These are phyloP conservation scores for Dictyophora rubrovolvata DNA, from an alignment of 768 basidiomycete species.

Conservation along the genomic window DNA sequence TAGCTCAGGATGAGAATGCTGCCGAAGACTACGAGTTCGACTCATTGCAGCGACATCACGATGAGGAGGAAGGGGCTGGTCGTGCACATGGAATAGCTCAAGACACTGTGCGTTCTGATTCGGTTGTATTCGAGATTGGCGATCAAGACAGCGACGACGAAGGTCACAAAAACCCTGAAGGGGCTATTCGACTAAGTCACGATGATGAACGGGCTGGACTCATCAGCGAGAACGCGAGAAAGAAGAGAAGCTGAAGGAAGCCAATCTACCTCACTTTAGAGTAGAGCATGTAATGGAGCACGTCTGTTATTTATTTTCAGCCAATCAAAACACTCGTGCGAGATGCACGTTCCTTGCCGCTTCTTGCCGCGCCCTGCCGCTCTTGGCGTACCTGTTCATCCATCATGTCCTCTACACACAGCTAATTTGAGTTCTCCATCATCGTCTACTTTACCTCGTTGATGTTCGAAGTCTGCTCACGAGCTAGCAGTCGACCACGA, in stretches of 20 bases:
- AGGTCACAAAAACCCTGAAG: constrained; percentile 40
- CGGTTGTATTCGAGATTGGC: constrained; percentile 85
- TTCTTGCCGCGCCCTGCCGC: neutral
- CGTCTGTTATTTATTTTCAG: neutral
- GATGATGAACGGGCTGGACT: constrained; percentile 60
- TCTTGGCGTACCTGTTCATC: no score
- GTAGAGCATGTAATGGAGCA: neutral
- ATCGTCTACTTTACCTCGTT: neutral
- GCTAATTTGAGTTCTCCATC: no score
- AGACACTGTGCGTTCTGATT: constrained; percentile 42
- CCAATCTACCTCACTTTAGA: neutral
- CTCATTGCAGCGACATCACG: constrained; percentile 49
- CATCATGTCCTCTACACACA: no score
- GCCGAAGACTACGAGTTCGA: constrained; percentile 90
- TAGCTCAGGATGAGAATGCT: constrained; percentile 83
- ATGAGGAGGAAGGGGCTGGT: constrained; percentile 53
- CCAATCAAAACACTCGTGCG: neutral
- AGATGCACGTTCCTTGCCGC: neutral
- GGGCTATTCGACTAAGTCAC: constrained; percentile 22
- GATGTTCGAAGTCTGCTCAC: neutral
- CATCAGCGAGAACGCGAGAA: constrained; percentile 34
- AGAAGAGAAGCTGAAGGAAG: constrained; percentile 24
- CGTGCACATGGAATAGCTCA: constrained; percentile 53
- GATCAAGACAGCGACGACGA: constrained; percentile 75
- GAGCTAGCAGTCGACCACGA: neutral